phyloP scores from a whole-genome alignment of 805 yeast species.

The Pichia sporocuriosa region DNA sequence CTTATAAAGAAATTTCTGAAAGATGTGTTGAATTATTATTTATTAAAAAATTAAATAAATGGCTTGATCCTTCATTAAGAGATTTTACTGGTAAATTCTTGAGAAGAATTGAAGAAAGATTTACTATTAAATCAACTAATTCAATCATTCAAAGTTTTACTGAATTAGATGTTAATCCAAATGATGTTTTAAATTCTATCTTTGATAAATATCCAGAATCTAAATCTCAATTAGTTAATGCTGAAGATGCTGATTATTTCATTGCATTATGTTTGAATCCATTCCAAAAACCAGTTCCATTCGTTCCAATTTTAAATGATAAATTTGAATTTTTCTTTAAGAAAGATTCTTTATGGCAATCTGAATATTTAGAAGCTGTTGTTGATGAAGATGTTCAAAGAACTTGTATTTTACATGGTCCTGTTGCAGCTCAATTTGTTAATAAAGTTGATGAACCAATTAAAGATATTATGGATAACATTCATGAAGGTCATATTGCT shows the following conservation, averaged over 20 bases:
- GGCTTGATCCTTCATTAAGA: slow-evolving; percentile 86
- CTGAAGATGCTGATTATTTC: slow-evolving; percentile 93
- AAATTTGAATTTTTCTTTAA: slow-evolving; percentile 94
- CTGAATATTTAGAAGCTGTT: slow-evolving; percentile 94
- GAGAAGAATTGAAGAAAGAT: slow-evolving; percentile 96
- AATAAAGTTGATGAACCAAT: slow-evolving; percentile 87
- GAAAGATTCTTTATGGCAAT: slow-evolving; percentile 99
- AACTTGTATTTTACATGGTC: slow-evolving; percentile 98
- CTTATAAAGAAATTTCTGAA: slow-evolving; percentile 82
- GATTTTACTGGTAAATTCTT: slow-evolving; percentile 80
- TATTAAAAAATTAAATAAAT: slow-evolving; percentile 67
- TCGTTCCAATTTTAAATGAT: slow-evolving; percentile 90
- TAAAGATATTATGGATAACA: slow-evolving; percentile 77
- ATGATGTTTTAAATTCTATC: slow-evolving; percentile 49
- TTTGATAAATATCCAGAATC: slow-evolving; percentile 69
- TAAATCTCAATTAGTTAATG: slow-evolving; percentile 75
- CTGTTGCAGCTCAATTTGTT: slow-evolving; percentile 94
- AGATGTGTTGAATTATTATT: slow-evolving; percentile 86
- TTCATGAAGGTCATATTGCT: slow-evolving; percentile 85
- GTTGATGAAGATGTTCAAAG: slow-evolving; percentile 94
- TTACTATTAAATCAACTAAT: slow-evolving; percentile 48
- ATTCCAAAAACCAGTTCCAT: slow-evolving; percentile 94
- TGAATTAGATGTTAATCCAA: slow-evolving; percentile 67
- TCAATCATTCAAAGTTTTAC: slow-evolving; percentile 72
- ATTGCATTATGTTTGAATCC: slow-evolving; percentile 77